phyloP scores from a whole-genome alignment of 257 asterid species.

The Lithospermum erythrorhizon region DNA sequence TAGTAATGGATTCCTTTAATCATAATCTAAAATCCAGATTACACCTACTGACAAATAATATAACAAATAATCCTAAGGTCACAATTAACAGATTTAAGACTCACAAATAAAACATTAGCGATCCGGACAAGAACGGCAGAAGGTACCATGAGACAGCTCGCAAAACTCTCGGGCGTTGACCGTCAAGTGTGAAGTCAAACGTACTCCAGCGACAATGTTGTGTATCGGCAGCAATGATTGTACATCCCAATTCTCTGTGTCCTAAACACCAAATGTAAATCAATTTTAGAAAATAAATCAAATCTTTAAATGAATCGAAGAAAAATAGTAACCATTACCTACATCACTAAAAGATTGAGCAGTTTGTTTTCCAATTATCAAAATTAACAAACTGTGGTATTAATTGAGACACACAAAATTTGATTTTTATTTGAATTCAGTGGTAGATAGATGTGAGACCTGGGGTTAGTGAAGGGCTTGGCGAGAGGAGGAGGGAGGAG shows the following conservation, averaged over 20 bases:
- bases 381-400: too few relatives aligned
- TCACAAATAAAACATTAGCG: slow-evolving; percentile 83
- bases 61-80: slow-evolving; percentile 11
- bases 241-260: slow-evolving; percentile 68
- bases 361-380: neutral
- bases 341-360: too few relatives aligned
- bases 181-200: slow-evolving; percentile 60
- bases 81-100: slow-evolving; percentile 40
- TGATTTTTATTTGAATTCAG: too few relatives aligned
- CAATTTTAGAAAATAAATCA: neutral
- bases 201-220: slow-evolving; percentile 31
- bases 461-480: slow-evolving; percentile 65
- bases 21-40: too few relatives aligned
- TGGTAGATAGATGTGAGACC: slow-evolving; percentile 18
- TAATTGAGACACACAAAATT: too few relatives aligned
- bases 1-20: too few relatives aligned
- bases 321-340: too few relatives aligned
- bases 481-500: slow-evolving; percentile 39
- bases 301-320: neutral
- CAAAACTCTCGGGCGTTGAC: slow-evolving; percentile 70
- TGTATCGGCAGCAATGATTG: slow-evolving; percentile 66
- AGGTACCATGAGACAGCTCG: slow-evolving; percentile 96
- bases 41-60: too few relatives aligned
- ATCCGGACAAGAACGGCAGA: slow-evolving; percentile 97
- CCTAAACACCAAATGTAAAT: slow-evolving; percentile 23